phyloP scores from a whole-genome alignment of 257 asterid genomes.

The Salvia miltiorrhiza region DNA sequence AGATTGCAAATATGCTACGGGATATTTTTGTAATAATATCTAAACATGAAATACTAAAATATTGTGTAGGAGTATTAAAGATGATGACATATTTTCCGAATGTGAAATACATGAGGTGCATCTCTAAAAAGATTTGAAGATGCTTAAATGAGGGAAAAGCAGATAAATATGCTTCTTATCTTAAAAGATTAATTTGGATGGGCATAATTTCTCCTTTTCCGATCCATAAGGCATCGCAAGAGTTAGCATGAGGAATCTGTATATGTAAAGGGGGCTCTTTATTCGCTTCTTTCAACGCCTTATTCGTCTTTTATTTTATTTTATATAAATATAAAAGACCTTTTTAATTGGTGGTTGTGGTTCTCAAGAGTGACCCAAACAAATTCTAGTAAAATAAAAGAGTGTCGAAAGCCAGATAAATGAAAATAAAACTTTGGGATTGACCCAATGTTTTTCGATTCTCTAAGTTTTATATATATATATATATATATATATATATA shows the following conservation, averaged over 20 bases:
- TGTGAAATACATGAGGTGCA: neutral
- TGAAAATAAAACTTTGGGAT: too few relatives aligned
- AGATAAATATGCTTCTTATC: conserved; percentile 23
- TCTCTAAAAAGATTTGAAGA: neutral
- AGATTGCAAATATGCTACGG: too few relatives aligned
- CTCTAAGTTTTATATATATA: too few relatives aligned
- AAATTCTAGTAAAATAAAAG: too few relatives aligned
- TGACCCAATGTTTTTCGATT: too few relatives aligned
- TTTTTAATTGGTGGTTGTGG: conserved; percentile 11
- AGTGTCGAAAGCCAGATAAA: too few relatives aligned
- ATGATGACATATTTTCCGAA: too few relatives aligned
- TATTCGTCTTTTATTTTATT: conserved; percentile 4
- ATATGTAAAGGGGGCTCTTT: conserved; percentile 18
- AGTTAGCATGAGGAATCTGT: conserved; percentile 24
- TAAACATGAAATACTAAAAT: too few relatives aligned
- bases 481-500: too few relatives aligned
- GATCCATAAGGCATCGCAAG: conserved; percentile 3
- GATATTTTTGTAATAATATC: too few relatives aligned
- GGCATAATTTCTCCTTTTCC: conserved; percentile 9
- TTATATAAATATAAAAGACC: neutral
- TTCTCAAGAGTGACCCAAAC: neutral
- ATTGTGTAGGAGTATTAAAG: too few relatives aligned
- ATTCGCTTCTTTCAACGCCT: conserved; percentile 25
- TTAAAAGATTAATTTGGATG: conserved; percentile 16
- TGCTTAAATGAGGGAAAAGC: conserved; percentile 11